Evolutionary conservation across 2,329 filamentous ascomycete genomes (phyloP).

Genomic region (Penicillium sp.): DNA sequence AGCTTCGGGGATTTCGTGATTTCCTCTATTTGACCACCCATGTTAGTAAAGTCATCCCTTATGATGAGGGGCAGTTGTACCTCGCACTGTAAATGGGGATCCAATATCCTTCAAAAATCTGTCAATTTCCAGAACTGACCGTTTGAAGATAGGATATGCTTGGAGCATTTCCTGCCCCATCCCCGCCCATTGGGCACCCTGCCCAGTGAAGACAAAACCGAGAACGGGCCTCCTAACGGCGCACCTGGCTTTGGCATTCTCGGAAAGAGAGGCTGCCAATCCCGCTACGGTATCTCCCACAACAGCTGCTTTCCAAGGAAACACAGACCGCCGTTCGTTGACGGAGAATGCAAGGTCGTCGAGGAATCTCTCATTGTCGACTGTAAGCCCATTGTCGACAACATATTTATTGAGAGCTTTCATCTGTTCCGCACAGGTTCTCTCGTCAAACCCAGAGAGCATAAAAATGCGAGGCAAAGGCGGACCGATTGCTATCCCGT

Average conservation of each 20-base stretch:
- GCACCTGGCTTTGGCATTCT: conserved; percentile 4
- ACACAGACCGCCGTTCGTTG: conserved; percentile 17
- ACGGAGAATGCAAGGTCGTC: conserved; percentile 24
- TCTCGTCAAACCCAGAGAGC: conserved; percentile 26
- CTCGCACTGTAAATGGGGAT: background rate
- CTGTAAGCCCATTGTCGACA: background rate
- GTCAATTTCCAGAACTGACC: background rate
- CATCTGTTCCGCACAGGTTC: conserved; percentile 15
- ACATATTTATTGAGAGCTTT: conserved; percentile 14
- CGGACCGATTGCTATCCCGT: background rate
- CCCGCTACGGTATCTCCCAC: conserved; percentile 3
- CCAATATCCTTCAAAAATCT: background rate
- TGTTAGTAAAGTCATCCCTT: background rate
- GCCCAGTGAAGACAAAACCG: conserved; percentile 34
- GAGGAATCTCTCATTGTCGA: conserved; percentile 13
- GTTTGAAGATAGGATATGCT: conserved; percentile 16
- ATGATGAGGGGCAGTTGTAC: background rate
- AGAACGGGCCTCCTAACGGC: conserved; percentile 8
- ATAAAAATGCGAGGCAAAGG: conserved; percentile 15
- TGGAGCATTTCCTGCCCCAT: conserved; percentile 33
- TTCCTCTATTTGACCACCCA: background rate
- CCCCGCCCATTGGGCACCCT: conserved; percentile 34
- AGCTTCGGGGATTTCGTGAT: conserved; percentile 1
- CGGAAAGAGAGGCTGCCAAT: conserved; percentile 5
- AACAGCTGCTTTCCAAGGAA: conserved; percentile 19